phyloP scores from a whole-genome alignment of 1,139 yeast species.

The Hansenula anomala region DNA sequence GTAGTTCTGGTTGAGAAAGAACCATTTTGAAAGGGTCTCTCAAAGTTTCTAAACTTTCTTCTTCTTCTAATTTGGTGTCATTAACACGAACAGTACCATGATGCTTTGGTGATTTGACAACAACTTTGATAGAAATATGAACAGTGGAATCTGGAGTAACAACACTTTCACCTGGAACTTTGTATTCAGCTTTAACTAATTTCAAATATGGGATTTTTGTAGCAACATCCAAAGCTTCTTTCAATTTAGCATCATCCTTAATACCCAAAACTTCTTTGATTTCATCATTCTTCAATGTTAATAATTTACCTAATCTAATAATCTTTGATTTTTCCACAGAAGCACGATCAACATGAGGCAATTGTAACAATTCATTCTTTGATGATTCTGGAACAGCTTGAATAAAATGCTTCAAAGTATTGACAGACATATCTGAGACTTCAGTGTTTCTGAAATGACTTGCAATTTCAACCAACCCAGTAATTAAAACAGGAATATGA shows the following conservation, averaged over 20 bases:
- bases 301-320: conserved; percentile 62
- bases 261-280: conserved; percentile 56
- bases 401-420: conserved; percentile 64
- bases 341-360: conserved; percentile 62
- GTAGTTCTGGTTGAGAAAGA: conserved; percentile 60
- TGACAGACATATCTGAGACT: conserved; percentile 54
- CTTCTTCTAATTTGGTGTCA: conserved; percentile 34
- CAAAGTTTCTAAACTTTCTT: conserved; percentile 58
- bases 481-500: conserved; percentile 59
- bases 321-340: conserved; percentile 39
- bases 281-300: conserved; percentile 51
- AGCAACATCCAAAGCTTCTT: conserved; percentile 56
- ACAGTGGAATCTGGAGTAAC: conserved; percentile 75
- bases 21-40: conserved; percentile 69
- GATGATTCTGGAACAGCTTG: conserved; percentile 70
- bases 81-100: conserved; percentile 37
- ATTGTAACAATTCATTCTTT: conserved; percentile 67
- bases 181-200: conserved; percentile 66
- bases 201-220: conserved; percentile 64
- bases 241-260: conserved; percentile 38
- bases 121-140: conserved; percentile 69
- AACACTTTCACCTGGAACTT: conserved; percentile 80
- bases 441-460: conserved; percentile 72
- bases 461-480: conserved; percentile 78
- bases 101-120: conserved; percentile 66